Conservation (phyloP, 2,329 filamentous ascomycete species). For the Xylariaceae sp. region DNA sequence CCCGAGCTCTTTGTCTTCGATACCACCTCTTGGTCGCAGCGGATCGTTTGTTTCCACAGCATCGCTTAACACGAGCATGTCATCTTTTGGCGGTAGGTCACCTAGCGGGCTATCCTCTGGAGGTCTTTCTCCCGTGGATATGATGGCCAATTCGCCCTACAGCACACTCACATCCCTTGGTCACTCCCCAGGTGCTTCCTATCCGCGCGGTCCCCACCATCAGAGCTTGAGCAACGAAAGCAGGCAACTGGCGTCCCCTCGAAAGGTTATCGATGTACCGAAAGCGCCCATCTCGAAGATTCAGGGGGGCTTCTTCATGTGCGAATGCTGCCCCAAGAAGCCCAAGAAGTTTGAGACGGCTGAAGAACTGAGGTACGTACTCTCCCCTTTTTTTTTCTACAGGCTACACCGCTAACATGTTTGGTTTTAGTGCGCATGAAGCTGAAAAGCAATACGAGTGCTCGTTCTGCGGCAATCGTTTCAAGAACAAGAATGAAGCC, state of each 20-base stretch:
- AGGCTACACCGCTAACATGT: constrained; percentile 17
- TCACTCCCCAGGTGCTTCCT: constrained; percentile 45
- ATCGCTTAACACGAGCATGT: constrained; percentile 41
- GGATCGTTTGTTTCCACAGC: constrained; percentile 45
- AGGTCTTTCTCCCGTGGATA: constrained; percentile 34
- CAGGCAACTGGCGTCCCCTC: constrained; percentile 42
- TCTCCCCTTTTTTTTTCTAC: neutral
- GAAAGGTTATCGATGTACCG: constrained; percentile 47
- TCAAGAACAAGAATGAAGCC: constrained; percentile 98
- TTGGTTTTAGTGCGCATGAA: constrained; percentile 65
- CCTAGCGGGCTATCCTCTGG: constrained; percentile 47
- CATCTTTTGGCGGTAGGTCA: constrained; percentile 44
- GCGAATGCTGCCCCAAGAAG: constrained; percentile 95
- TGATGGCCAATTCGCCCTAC: constrained; percentile 45
- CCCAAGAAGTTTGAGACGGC: constrained; percentile 88
- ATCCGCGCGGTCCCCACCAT: constrained; percentile 41
- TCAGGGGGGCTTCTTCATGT: constrained; percentile 56
- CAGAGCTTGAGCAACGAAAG: constrained; percentile 42
- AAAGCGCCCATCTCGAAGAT: constrained; percentile 46
- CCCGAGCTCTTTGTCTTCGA: constrained; percentile 41
- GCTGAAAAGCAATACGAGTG: constrained; percentile 96
- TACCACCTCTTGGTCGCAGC: constrained; percentile 41
- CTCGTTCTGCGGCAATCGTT: constrained; percentile 85
- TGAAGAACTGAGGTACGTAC: constrained; percentile 73
- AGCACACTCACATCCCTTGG: constrained; percentile 44